Percentiles rank a stretch among this genome's conserved stretches.
phyloP scores from a whole-genome alignment of 495 filamentous ascomycete species.

The Aspergillus avenaceus region DNA sequence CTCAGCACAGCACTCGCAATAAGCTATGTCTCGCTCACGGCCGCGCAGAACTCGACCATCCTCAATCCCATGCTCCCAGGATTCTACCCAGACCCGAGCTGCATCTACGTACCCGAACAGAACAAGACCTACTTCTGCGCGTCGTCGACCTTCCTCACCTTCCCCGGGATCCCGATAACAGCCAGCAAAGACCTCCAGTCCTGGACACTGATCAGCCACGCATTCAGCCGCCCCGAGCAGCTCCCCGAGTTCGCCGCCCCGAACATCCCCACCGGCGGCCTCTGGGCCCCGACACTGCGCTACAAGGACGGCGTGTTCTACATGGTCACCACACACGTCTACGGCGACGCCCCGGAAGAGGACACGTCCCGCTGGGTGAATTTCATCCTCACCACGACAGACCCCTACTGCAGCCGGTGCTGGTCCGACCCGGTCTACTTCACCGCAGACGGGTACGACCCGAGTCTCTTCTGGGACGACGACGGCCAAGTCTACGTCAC shows the following conservation, averaged over 20 bases:
- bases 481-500: conserved; percentile 22
- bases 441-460: conserved; percentile 23
- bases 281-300: conserved; percentile 24
- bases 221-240: not conserved
- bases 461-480: conserved; percentile 21
- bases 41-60: not conserved
- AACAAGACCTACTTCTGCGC: conserved; percentile 30
- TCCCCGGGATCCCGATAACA: conserved; percentile 37
- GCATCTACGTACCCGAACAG: conserved; percentile 12
- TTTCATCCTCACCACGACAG: not conserved
- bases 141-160: conserved; percentile 34
- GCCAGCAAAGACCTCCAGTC: conserved; percentile 26
- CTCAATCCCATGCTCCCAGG: conserved; percentile 21
- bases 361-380: no score
- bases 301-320: conserved; percentile 32
- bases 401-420: conserved; percentile 8
- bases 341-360: conserved; percentile 3
- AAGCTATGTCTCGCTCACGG: no score
- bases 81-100: conserved; percentile 28
- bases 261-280: conserved; percentile 8
- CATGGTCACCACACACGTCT: conserved; percentile 32
- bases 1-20: no score
- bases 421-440: conserved; percentile 32
- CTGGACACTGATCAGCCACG: conserved; percentile 23
- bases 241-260: conserved; percentile 1